Conservation (phyloP, 2,329 filamentous ascomycete species). For the Exophiala aquamarina region DNA sequence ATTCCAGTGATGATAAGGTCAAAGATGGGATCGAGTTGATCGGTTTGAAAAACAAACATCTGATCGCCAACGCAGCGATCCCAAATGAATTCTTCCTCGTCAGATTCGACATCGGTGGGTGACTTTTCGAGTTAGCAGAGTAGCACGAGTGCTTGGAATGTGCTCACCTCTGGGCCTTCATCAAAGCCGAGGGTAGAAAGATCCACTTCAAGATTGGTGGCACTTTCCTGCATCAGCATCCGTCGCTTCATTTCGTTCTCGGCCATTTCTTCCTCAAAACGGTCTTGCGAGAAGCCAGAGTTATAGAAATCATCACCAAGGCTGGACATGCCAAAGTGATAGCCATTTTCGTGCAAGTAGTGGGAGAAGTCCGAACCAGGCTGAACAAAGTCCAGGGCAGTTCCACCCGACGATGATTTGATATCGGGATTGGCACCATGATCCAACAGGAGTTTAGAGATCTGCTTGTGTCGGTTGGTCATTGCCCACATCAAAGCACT, state of each 20-base stretch:
- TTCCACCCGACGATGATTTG: conserved; percentile 89
- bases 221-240: conserved; percentile 98
- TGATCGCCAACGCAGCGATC: conserved; percentile 91
- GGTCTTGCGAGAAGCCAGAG: conserved; percentile 84
- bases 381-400: conserved; percentile 91
- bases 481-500: conserved; percentile 99
- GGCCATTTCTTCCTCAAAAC: conserved; percentile 95
- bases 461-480: conserved; percentile 96
- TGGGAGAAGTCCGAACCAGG: conserved; percentile 96
- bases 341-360: conserved; percentile 92
- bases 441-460: conserved; percentile 88
- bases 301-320: conserved; percentile 78
- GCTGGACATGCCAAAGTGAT: conserved; percentile 54
- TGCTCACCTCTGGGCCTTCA: conserved; percentile 72
- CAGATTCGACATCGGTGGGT: conserved; percentile 66
- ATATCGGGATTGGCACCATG: conserved; percentile 94
- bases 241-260: conserved; percentile 92
- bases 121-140: conserved; percentile 36
- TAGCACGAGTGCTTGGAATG: conserved; percentile 47
- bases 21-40: conserved; percentile 85
- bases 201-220: conserved; percentile 93
- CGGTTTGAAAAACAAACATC: conserved; percentile 99
- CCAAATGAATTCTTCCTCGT: conserved; percentile 94
- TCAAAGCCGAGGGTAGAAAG: conserved; percentile 93
- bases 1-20: conserved; percentile 97